phyloP scores from a whole-genome alignment of 331 rosid genomes.

The Phaseolus coccineus region DNA sequence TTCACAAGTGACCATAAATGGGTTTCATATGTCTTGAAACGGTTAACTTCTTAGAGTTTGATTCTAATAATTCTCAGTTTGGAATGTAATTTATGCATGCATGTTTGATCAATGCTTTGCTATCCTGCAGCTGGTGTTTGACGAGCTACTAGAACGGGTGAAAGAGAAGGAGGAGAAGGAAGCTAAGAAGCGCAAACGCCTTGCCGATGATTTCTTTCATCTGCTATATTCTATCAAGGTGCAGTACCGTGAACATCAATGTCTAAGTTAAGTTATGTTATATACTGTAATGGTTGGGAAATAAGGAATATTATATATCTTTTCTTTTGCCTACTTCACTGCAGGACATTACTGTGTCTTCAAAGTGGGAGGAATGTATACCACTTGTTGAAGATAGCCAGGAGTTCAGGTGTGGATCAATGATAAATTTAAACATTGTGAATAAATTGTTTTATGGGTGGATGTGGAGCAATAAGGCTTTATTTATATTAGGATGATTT shows the following conservation, averaged over 20 bases:
- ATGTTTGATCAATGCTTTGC: conserved; percentile 38
- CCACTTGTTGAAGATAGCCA: conserved; percentile 65
- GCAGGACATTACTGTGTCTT: conserved; percentile 77
- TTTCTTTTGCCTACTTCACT: conserved; percentile 42
- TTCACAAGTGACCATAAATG: background rate
- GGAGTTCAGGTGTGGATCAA: conserved; percentile 74
- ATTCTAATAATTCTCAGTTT: conserved; percentile 37
- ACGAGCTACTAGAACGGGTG: conserved; percentile 77
- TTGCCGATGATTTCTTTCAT: conserved; percentile 71
- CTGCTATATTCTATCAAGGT: conserved; percentile 76
- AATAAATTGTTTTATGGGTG: background rate
- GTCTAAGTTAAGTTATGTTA: conserved; percentile 16
- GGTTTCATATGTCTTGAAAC: background rate
- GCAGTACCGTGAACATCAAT: conserved; percentile 40
- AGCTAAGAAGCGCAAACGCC: conserved; percentile 87
- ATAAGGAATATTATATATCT: conserved; percentile 27
- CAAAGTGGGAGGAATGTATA: conserved; percentile 80
- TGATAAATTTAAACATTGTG: conserved; percentile 39
- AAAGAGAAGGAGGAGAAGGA: conserved; percentile 94
- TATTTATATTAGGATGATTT: too few relatives aligned
- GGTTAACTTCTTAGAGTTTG: background rate
- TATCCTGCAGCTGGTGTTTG: conserved; percentile 83
- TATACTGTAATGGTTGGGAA: conserved; percentile 31
- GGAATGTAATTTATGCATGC: background rate
- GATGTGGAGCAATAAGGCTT: too few relatives aligned